Base-by-base conservation (phyloP, 2,329 filamentous ascomycete species). In the Sporothrix protearum region DNA sequence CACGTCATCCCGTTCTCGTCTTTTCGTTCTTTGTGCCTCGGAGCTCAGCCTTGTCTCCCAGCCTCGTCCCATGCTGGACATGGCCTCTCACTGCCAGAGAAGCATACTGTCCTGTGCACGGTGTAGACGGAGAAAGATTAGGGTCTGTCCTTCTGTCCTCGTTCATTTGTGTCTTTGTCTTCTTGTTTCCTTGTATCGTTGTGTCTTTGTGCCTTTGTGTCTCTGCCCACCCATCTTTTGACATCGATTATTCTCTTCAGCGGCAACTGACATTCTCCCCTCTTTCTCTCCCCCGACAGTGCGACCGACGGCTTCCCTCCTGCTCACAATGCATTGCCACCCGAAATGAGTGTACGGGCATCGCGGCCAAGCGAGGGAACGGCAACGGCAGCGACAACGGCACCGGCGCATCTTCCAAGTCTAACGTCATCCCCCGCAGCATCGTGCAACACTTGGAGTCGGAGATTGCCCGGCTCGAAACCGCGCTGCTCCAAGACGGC, bases 361-460 rank as follows among this genome's bases (percentile, higher is more conserved):
- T 76, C 63, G 76, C 76, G n/a, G n/a, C n/a, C n/a, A n/a, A n/a
- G n/a, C n/a, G n/a, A n/a, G n/a, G n/a, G 4, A 51, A 51, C 22
- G 74, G 76, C 61, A 75, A 77, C 22, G 73, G 70, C 16, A 53
- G 36, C 70, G 2, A 30, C 7, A 9, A 30, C 16, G 53, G 47
- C n/a, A n/a, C n/a, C n/a, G n/a, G n/a, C n/a, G n/a, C n/a, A n/a
- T n/a, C n/a, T n/a, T n/a, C n/a, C n/a, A n/a, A n/a, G n/a, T n/a
- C n/a, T n/a, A n/a, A n/a, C n/a, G n/a, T n/a, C n/a, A 30, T 79
- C 9, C 78, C 78, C 4, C 76, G 78, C 63, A 79, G 78, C 72
- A 78, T 80, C 14, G 78, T 80, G 25, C 78, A 79, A 72, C 76
- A 78, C 73, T 75, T 80, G 2, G 78, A 79, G 71, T 74, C 77